A percentile compares a stretch with the other conserved stretches of the same genome.
Conservation (phyloP, 2,329 filamentous ascomycete genomes). For the Blumeriella jaapii region DNA sequence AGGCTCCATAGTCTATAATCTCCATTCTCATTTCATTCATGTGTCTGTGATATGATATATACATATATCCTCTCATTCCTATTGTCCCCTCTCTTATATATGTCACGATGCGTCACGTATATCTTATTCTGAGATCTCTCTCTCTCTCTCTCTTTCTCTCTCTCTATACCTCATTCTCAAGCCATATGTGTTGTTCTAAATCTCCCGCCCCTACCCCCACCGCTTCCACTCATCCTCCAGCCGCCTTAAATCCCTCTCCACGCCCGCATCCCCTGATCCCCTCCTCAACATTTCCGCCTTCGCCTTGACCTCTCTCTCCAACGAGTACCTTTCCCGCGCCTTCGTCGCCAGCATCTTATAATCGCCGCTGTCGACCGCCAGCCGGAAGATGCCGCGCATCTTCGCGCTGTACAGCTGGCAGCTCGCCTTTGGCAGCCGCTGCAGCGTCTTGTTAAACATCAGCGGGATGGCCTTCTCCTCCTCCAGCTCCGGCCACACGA, state of each 20-base stretch:
- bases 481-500: slow-evolving; percentile 58
- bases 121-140: background rate
- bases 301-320: slow-evolving; percentile 19
- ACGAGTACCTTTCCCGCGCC: slow-evolving; percentile 40
- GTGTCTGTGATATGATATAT: no score
- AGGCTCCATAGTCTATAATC: no score
- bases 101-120: no score
- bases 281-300: slow-evolving; percentile 16
- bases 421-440: slow-evolving; percentile 39
- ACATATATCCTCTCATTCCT: no score
- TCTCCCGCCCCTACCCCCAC: slow-evolving; percentile 32
- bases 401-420: slow-evolving; percentile 74
- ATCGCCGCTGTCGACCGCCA: slow-evolving; percentile 56
- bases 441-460: slow-evolving; percentile 52
- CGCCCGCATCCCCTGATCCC: slow-evolving; percentile 5
- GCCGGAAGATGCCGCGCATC: slow-evolving; percentile 64
- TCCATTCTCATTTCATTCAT: no score
- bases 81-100: no score
- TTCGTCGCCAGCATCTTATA: slow-evolving; percentile 47
- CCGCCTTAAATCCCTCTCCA: slow-evolving; percentile 33
- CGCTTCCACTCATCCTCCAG: slow-evolving; percentile 40
- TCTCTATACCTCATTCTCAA: background rate
- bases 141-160: background rate
- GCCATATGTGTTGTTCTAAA: no score
- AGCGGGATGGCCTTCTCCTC: slow-evolving; percentile 44